These are phyloP conservation scores for Mycena vulgaris DNA, from an alignment of 768 basidiomycete genomes.

Conservation along the genomic window DNA sequence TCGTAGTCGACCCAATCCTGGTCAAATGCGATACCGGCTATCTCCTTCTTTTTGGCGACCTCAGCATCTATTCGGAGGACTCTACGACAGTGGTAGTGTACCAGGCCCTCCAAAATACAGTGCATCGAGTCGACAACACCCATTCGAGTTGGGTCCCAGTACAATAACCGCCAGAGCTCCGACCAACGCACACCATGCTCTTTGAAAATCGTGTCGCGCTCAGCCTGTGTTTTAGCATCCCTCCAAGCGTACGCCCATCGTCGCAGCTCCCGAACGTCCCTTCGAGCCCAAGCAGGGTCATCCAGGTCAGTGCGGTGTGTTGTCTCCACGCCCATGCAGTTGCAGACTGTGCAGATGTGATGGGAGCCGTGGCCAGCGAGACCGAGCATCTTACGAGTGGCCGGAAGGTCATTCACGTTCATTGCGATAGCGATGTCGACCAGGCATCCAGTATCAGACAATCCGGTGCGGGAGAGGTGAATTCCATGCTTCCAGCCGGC, in stretches of 20 bases:
- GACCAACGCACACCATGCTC: conserved; percentile 43
- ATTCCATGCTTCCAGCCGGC: conserved; percentile 35
- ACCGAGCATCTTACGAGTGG: conserved; percentile 43
- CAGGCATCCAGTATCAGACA: not conserved
- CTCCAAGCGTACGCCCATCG: conserved; percentile 23
- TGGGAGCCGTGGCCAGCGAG: conserved; percentile 40
- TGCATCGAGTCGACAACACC: conserved; percentile 52
- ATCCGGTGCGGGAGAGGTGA: conserved; percentile 31
- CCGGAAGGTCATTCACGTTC: conserved; percentile 49
- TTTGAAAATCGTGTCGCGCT: conserved; percentile 34
- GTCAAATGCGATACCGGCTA: conserved; percentile 23
- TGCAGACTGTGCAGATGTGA: conserved; percentile 47
- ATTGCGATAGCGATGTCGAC: conserved; percentile 29
- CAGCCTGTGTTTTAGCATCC: conserved; percentile 19
- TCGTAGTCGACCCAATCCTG: conserved; percentile 33
- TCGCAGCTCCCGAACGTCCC: conserved; percentile 12
- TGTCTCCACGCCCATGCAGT: conserved; percentile 34
- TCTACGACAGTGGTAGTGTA: conserved; percentile 37
- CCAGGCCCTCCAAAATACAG: conserved; percentile 43
- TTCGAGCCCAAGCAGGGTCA: conserved; percentile 11
- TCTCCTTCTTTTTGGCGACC: conserved; percentile 30
- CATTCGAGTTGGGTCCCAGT: conserved; percentile 47
- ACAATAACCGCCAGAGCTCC: conserved; percentile 45
- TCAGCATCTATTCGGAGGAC: conserved; percentile 38
- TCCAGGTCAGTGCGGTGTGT: conserved; percentile 20